Percentiles rank a stretch among this genome's conserved stretches.
These are phyloP conservation scores for Agaricus sinodeliciosus DNA, from an alignment of 768 basidiomycete genomes.

Conservation along the genomic window DNA sequence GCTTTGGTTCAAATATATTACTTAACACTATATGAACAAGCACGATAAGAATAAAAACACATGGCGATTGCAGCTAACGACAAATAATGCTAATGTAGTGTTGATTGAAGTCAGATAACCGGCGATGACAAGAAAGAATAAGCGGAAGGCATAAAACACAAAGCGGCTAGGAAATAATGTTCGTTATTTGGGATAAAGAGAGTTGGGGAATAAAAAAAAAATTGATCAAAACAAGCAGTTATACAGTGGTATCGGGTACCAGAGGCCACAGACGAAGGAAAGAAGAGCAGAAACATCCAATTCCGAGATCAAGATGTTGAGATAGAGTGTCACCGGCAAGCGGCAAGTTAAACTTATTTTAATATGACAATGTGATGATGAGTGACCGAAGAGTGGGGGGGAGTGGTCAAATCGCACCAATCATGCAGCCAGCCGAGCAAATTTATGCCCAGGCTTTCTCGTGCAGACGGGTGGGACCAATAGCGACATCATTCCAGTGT, in stretches of 20 bases:
- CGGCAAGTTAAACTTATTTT: background rate
- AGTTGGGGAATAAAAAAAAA: background rate
- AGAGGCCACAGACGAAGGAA: background rate
- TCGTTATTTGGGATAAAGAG: conserved; percentile 1
- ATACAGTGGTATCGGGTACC: conserved; percentile 5
- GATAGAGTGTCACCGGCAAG: conserved; percentile 4
- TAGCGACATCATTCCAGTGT: conserved; percentile 54
- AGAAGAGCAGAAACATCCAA: background rate
- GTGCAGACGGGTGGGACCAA: conserved; percentile 37
- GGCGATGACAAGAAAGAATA: conserved; percentile 16
- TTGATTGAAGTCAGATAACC: conserved; percentile 24
- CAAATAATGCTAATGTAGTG: conserved; percentile 37
- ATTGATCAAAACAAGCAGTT: background rate
- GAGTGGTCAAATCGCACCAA: background rate
- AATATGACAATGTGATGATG: conserved; percentile 3
- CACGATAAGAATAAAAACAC: conserved; percentile 28
- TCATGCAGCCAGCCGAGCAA: background rate
- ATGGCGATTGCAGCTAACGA: conserved; percentile 28
- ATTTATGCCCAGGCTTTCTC: conserved; percentile 57
- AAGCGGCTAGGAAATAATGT: background rate
- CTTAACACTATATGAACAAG: conserved; percentile 11
- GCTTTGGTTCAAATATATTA: conserved; percentile 10
- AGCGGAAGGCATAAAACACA: conserved; percentile 6
- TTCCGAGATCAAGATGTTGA: conserved; percentile 4
- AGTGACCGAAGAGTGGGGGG: background rate